Conservation (phyloP, 2,329 filamentous ascomycete genomes). For the Trematosphaeria pertusa region DNA sequence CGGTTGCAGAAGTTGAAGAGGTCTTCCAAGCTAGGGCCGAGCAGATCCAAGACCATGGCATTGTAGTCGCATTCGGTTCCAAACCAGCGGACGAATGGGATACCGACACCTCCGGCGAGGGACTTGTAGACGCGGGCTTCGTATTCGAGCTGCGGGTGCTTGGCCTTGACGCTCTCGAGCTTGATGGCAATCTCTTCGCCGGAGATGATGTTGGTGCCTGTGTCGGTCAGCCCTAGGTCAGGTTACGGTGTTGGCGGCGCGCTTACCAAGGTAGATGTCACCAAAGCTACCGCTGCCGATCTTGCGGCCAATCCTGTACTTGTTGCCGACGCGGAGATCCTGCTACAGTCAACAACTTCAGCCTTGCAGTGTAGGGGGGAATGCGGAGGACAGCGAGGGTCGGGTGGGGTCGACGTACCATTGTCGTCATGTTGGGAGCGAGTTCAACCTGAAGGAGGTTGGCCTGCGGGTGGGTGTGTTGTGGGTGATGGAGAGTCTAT, state of each 20-base stretch:
- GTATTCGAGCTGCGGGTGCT: conserved; percentile 98
- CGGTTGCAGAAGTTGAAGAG: conserved; percentile 99
- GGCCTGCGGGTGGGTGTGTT: conserved; percentile 31
- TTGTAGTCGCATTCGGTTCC: conserved; percentile 99
- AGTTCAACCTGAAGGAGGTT: conserved; percentile 44
- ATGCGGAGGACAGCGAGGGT: conserved; percentile 22
- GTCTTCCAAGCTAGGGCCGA: conserved; percentile 94
- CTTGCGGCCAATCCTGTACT: conserved; percentile 99
- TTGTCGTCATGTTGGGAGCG: conserved; percentile 64
- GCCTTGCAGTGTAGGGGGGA: conserved; percentile 17
- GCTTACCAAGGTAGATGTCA: conserved; percentile 88
- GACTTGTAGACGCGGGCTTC: conserved; percentile 92
- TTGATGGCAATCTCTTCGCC: conserved; percentile 99
- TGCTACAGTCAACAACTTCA: conserved; percentile 54
- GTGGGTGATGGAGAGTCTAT: conserved; percentile 25
- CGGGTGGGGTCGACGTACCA: conserved; percentile 59
- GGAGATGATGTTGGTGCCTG: conserved; percentile 98
- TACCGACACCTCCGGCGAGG: conserved; percentile 94
- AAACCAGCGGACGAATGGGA: conserved; percentile 99
- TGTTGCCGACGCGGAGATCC: conserved; percentile 99
- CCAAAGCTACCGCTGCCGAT: conserved; percentile 98
- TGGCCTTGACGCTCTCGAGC: conserved; percentile 98
- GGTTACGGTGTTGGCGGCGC: conserved; percentile 1
- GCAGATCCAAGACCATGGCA: conserved; percentile 97
- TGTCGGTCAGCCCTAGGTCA: conserved; percentile 25